Base-by-base conservation (phyloP, 1,284 basidiomycete species). In the Cutaneotrichosporon sp. region DNA sequence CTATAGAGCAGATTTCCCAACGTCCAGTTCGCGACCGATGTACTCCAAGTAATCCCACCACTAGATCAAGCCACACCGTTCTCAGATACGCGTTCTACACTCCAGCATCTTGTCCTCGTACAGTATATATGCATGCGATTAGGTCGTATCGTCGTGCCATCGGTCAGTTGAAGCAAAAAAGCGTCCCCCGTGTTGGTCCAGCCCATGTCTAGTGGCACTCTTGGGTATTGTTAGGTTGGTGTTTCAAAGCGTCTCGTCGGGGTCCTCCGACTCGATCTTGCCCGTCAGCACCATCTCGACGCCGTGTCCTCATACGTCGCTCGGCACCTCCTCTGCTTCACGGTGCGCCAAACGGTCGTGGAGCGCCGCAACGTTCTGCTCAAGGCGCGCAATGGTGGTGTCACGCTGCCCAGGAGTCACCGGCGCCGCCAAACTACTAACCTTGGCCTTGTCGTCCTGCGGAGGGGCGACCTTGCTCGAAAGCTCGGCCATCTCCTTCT, bases 331-430 rank as follows among this genome's bases (percentile, higher is more conserved):
- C 15, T 33, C 51, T 8, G 26, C 41, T 18, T 49, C 41, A 41
- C 48, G 47, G 12, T 38, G 38, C 33, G 49, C 57, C 15, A 59
- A 40, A 48, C 55, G 38, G 35, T 42, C 41, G 12, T 47, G 49
- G 12, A 54, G 56, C 40, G 40, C 34, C 13, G 46, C 34, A 18
- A 53, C 37, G 35, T 51, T 53, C 36, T 52, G 36, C 43, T 52
- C 50, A 23, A 55, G 46, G 37, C 49, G 48, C 17, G 43, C 44
- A 38, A 54, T 40, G 23, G 26, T 30, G 26, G 26, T 64, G 60
- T 15, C 22, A n/a, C n/a, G n/a, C n/a, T n/a, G n/a, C n/a, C n/a
- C n/a, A n/a, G n/a, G n/a, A n/a, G n/a, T n/a, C n/a, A n/a, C 23
- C 37, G 47, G 7, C 10, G 26, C 26, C 26, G 26, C 5, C 26